Percentiles rank a stretch among this genome's conserved stretches.
Conservation (phyloP, 2,329 filamentous ascomycete genomes). For the Trichoderma breve region DNA sequence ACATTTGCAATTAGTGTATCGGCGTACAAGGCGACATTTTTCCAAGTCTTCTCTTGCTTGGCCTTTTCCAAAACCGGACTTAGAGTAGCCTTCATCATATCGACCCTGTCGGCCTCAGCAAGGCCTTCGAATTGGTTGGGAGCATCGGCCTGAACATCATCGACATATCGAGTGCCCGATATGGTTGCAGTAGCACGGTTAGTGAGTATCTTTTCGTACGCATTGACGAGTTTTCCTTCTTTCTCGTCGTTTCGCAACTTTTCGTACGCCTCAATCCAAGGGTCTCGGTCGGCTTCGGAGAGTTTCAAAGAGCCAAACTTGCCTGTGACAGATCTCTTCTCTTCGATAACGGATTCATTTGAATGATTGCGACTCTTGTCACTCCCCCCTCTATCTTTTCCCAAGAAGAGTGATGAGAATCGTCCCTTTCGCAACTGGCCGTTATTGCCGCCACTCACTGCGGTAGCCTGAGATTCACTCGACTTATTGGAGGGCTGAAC, state of each 20-base stretch:
- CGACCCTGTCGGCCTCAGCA: not conserved
- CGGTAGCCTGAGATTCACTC: too few relatives aligned
- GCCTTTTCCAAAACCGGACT: not conserved
- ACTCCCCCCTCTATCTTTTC: not conserved
- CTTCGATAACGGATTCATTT: not conserved
- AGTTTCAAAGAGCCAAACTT: not conserved
- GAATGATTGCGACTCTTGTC: not conserved
- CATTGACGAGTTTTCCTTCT: not conserved
- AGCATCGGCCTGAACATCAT: not conserved
- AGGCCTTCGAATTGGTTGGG: not conserved
- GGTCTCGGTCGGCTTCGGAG: not conserved
- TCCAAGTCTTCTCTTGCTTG: not conserved
- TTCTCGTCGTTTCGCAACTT: not conserved
- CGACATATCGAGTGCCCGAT: not conserved
- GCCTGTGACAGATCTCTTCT: not conserved
- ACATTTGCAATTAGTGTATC: not conserved
- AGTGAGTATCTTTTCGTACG: not conserved
- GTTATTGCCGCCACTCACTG: not conserved
- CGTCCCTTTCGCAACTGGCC: not conserved
- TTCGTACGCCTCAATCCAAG: not conserved
- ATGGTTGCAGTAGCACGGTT: not conserved
- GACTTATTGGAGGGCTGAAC: not conserved
- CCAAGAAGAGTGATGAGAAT: not conserved
- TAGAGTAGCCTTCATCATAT: not conserved
- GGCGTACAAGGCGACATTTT: not conserved